Conservation (phyloP, 1,139 yeast genomes). For the Hyphopichia khmerensis region DNA sequence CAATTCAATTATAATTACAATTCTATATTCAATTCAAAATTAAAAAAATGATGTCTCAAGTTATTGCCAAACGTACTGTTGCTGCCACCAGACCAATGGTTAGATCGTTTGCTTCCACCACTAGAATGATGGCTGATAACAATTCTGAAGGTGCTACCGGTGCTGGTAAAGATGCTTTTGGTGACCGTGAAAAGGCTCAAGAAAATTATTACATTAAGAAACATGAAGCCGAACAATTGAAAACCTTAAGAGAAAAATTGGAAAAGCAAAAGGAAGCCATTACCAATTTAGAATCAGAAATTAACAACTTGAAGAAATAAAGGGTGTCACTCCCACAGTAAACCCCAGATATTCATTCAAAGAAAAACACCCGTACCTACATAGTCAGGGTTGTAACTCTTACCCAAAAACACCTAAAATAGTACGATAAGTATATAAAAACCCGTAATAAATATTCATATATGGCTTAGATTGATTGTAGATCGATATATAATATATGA, state of each 20-base stretch:
- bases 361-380: too few relatives aligned
- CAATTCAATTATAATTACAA: not conserved
- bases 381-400: too few relatives aligned
- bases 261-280: conserved; percentile 46
- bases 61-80: conserved; percentile 27
- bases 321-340: not conserved
- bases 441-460: too few relatives aligned
- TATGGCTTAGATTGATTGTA: too few relatives aligned
- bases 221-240: conserved; percentile 51
- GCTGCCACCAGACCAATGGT: conserved; percentile 12
- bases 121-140: not conserved
- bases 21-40: too few relatives aligned
- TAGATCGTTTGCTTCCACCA: conserved; percentile 27
- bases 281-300: conserved; percentile 40
- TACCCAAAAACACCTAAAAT: too few relatives aligned
- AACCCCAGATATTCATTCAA: too few relatives aligned
- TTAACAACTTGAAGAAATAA: conserved; percentile 37
- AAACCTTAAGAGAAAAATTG: conserved; percentile 45
- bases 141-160: conserved; percentile 23
- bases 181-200: conserved; percentile 47
- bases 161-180: conserved; percentile 31
- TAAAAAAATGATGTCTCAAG: conserved; percentile 39
- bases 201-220: conserved; percentile 45
- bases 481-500: too few relatives aligned
- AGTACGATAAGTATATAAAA: too few relatives aligned